Evolutionary conservation across 202 grass and related monocot genomes (phyloP).

Genomic region (Musa balbisiana): DNA sequence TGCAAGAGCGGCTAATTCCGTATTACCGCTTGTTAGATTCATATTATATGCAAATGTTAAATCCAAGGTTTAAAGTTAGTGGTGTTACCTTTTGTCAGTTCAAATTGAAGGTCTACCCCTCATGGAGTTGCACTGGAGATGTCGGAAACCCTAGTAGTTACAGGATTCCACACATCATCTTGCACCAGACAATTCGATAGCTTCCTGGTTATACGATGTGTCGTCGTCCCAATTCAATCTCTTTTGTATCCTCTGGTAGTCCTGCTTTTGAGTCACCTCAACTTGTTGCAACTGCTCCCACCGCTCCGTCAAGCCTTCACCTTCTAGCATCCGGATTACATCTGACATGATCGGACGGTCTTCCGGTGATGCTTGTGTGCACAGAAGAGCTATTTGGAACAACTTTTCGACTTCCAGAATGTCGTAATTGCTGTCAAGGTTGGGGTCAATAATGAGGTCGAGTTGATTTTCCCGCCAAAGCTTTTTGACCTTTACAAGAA

Average conservation of each 20-base stretch:
- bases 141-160: too few species aligned
- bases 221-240: conserved; percentile 63
- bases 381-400: conserved; percentile 75
- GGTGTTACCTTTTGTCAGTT: too few species aligned
- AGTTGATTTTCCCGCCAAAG: conserved; percentile 62
- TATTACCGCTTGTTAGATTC: too few species aligned
- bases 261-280: conserved; percentile 39
- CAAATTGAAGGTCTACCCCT: too few species aligned
- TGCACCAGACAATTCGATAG: conserved; percentile 49
- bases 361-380: conserved; percentile 76
- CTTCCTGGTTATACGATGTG: conserved; percentile 61
- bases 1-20: too few species aligned
- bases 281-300: conserved; percentile 79
- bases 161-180: conserved; percentile 25
- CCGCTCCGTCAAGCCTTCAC: conserved; percentile 60
- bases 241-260: conserved; percentile 60
- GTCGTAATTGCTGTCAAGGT: conserved; percentile 41
- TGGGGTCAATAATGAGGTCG: conserved; percentile 48
- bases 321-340: conserved; percentile 87
- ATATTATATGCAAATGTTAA: too few species aligned
- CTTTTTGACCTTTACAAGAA: conserved; percentile 59
- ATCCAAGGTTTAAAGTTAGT: too few species aligned
- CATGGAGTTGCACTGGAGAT: too few species aligned
- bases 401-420: conserved; percentile 63
- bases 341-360: conserved; percentile 80